A percentile compares a stretch with the other conserved stretches of the same genome.
These are phyloP conservation scores for Viola odorata DNA, from an alignment of 345 rosid genomes.

Conservation along the genomic window DNA sequence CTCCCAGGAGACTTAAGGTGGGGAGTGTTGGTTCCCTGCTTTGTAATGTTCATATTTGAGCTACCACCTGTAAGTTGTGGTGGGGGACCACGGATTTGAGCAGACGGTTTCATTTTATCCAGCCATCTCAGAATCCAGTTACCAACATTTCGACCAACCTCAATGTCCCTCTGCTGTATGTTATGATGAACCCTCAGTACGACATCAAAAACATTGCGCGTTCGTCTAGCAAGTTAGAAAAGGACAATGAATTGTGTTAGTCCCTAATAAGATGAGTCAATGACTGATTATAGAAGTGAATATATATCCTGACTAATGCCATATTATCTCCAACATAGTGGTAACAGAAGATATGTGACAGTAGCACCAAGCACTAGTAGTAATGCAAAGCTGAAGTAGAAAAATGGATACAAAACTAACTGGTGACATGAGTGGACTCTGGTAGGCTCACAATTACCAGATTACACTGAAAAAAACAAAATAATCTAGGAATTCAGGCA, in stretches of 20 bases:
- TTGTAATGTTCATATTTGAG: conserved; percentile 33
- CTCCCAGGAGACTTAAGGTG: conserved; percentile 35
- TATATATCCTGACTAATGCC: neutral
- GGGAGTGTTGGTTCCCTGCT: conserved; percentile 32
- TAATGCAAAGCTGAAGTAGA: neutral
- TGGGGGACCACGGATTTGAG: conserved; percentile 54
- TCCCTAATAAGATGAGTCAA: too few species aligned
- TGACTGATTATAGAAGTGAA: neutral
- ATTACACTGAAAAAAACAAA: neutral
- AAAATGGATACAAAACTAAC: neutral
- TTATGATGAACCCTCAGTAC: conserved; percentile 61
- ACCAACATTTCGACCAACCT: conserved; percentile 81
- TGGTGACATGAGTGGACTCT: neutral
- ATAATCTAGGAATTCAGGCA: neutral
- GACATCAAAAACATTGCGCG: conserved; percentile 51
- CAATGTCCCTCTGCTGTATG: conserved; percentile 77
- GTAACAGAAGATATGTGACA: neutral
- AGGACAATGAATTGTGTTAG: too few species aligned
- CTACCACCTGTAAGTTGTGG: conserved; percentile 20
- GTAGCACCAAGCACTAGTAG: neutral
- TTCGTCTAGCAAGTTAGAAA: conserved; percentile 39
- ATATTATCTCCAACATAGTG: neutral
- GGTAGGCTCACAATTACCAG: neutral
- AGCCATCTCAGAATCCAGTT: conserved; percentile 89
- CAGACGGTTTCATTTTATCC: conserved; percentile 82